Evolutionary conservation across 495 filamentous ascomycete genomes (phyloP), one percentile per base, ranked within the genome.

Genomic region (Cryomyces antarcticus): DNA sequence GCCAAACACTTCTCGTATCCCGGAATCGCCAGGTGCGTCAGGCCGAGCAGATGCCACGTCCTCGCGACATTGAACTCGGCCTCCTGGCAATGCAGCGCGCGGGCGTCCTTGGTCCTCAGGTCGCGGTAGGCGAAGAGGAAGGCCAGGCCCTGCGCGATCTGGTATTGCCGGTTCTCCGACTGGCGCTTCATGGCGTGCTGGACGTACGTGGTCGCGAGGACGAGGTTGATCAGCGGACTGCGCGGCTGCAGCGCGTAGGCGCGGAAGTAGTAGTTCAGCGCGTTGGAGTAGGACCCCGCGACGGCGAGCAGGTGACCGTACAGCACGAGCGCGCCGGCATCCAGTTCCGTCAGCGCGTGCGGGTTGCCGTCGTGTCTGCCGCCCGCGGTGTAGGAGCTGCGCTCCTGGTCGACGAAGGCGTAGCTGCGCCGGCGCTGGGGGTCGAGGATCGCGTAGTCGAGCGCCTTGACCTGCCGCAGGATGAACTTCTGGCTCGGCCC

Each of bases 221-320:
- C 71, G 28, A 97, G 75, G 49, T 82, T 78, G 45, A 93, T 70
- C 36, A 77, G 69, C 4, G 76, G 68, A 51, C 94, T 92, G 11
- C 72, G 49, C 3, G 81, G 80, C 51, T 84, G 76, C 0, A 95
- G 57, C 0, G 80, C 75, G 39, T 80, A 78, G 4, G 87, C 92
- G 36, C 89, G 81, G 47, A 82, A 77, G 50, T 93, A 92, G 62
- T 94, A 96, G 45, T 87, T 88, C 24, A 97, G 62, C 1, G 92
- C 82, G 36, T 78, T 78, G 3, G 72, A 67, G 62, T 89, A 89
- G 47, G 77, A 81, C 45, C 73, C 80, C 6, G 78, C 78, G 6
- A 73, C 70, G 52, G 80, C 82, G 13, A 94, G 64, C 33, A 93
- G 84, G 54, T 94, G 78, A 1, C 82, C 89, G 56, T 93, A 95